Percentiles rank a stretch among this genome's conserved stretches.
Conservation (phyloP, 345 rosid genomes). For the Gossypium thurberi region DNA sequence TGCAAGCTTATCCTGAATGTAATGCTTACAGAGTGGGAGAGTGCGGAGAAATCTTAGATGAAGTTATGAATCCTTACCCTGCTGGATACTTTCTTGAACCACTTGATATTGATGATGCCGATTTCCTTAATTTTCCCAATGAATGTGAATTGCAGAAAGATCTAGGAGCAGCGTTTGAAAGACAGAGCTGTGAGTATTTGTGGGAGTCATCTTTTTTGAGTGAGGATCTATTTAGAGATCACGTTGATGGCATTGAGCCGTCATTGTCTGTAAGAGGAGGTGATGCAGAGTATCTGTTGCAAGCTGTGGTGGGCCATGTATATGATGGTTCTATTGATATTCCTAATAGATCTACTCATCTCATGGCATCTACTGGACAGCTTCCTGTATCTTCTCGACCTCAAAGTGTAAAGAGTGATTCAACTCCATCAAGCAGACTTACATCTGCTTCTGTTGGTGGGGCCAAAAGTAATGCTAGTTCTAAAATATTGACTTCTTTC, state of each 20-base stretch:
- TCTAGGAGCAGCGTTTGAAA: slow-evolving; percentile 28
- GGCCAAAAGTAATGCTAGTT: slow-evolving; percentile 3
- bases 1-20: slow-evolving; percentile 18
- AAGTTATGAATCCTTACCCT: slow-evolving; percentile 14
- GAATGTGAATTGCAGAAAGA: slow-evolving; percentile 42
- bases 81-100: slow-evolving; percentile 9
- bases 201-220: slow-evolving; percentile 16
- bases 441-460: slow-evolving; percentile 13
- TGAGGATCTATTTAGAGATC: slow-evolving; percentile 16
- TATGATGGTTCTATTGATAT: slow-evolving; percentile 3
- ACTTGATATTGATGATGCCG: not conserved
- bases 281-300: slow-evolving; percentile 32
- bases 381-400: slow-evolving; percentile 13
- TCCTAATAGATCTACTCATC: not conserved
- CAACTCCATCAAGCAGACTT: slow-evolving; percentile 10
- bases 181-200: slow-evolving; percentile 21
- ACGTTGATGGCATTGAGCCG: slow-evolving; percentile 16
- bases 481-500: slow-evolving; percentile 18
- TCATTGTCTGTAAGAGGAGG: slow-evolving; percentile 19
- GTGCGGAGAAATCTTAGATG: slow-evolving; percentile 21
- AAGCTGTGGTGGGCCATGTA: slow-evolving; percentile 34
- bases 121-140: slow-evolving; percentile 30
- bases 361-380: not conserved
- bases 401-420: slow-evolving; percentile 14
- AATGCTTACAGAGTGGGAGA: slow-evolving; percentile 10